A percentile compares a stretch with the other conserved stretches of the same genome.
Conservation (phyloP, 257 asterid genomes). For the Ajuga chamaepitys region DNA sequence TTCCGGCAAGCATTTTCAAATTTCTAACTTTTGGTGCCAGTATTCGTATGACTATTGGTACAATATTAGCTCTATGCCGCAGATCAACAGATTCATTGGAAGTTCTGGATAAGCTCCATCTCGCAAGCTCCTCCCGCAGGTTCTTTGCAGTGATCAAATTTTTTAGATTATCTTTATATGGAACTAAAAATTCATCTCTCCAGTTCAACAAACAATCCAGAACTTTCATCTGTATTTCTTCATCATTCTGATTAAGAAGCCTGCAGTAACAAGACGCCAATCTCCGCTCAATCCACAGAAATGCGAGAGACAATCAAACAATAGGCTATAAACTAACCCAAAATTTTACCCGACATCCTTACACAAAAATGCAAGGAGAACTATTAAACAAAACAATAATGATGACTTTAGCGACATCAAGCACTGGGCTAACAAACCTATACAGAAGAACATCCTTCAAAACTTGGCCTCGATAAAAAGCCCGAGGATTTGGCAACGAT, state of each 20-base stretch:
- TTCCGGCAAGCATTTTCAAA: conserved; percentile 60
- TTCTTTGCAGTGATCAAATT: conserved; percentile 53
- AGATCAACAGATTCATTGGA: conserved; percentile 46
- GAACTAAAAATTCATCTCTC: conserved; percentile 75
- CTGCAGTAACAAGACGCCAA: conserved; percentile 30
- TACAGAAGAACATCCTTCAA: conserved; percentile 60
- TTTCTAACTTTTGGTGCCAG: conserved; percentile 80
- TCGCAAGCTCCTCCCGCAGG: conserved; percentile 79
- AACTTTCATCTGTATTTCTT: conserved; percentile 74
- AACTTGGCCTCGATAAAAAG: conserved; percentile 45
- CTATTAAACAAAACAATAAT: not conserved
- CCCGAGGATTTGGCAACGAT: conserved; percentile 60
- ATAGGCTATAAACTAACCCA: not conserved
- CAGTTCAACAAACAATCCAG: conserved; percentile 88
- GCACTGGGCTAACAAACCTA: conserved; percentile 43
- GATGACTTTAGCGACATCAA: not conserved
- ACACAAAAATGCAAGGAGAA: not conserved
- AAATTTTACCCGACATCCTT: not conserved
- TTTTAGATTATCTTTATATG: conserved; percentile 63
- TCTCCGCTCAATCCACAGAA: conserved; percentile 6
- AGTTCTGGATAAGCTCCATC: conserved; percentile 76
- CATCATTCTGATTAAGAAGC: conserved; percentile 83
- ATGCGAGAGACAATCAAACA: not conserved
- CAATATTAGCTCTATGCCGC: conserved; percentile 55
- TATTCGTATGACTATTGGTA: conserved; percentile 66